Conservation (phyloP, 2,329 filamentous ascomycete genomes). For the Epichloe gansuensis region DNA sequence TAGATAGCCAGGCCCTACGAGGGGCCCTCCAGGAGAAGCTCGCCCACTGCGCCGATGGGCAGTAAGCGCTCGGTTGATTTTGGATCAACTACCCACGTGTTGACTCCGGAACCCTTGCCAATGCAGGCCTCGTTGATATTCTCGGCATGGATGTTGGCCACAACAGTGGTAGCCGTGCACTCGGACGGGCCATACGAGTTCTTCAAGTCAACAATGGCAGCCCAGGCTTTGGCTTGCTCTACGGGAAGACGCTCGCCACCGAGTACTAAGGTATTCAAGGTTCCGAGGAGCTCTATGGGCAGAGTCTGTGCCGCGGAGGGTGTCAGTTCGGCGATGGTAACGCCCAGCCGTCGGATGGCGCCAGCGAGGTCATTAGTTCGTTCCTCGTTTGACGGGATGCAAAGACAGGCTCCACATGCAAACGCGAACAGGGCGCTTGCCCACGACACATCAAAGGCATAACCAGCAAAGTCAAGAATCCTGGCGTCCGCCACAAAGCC, state of each 20-base stretch:
- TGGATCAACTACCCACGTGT: background rate
- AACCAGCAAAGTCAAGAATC: constrained; percentile 6
- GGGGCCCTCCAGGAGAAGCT: constrained; percentile 28
- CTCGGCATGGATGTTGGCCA: background rate
- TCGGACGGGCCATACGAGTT: constrained; percentile 1
- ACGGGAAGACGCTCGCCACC: background rate
- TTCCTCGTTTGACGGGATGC: constrained; percentile 20
- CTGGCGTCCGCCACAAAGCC: too few species aligned
- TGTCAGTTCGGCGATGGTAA: constrained; percentile 34
- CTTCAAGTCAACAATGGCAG: background rate
- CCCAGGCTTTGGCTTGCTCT: background rate
- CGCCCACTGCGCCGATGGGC: constrained; percentile 22
- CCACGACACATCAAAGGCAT: constrained; percentile 7
- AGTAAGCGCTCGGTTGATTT: constrained; percentile 9
- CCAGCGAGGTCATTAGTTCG: constrained; percentile 34
- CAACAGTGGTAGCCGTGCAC: background rate
- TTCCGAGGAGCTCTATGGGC: background rate
- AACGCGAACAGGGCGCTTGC: constrained; percentile 5
- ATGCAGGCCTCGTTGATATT: background rate
- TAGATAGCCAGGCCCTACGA: constrained; percentile 38
- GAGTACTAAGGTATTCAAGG: background rate
- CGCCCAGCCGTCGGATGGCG: constrained; percentile 25
- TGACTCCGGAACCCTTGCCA: background rate
- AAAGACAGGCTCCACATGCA: constrained; percentile 5
- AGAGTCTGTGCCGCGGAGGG: constrained; percentile 13